A percentile compares a stretch with the other conserved stretches of the same genome.
These are phyloP conservation scores for Fraxinus excelsior DNA, from an alignment of 257 asterid genomes.

Conservation along the genomic window DNA sequence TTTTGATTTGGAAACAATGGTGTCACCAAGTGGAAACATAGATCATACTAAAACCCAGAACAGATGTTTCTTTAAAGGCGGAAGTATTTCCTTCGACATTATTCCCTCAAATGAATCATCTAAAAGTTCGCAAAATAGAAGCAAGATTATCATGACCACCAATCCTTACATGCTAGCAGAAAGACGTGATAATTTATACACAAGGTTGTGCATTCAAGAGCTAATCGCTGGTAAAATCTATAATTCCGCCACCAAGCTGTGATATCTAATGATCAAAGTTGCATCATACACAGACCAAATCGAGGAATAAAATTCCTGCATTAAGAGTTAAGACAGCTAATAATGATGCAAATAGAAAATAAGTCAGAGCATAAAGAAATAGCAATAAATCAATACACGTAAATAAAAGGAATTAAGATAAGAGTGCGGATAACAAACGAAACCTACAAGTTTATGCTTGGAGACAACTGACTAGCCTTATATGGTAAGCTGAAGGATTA, in stretches of 20 bases:
- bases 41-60: background rate
- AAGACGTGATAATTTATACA: background rate
- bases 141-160: slow-evolving; percentile 10
- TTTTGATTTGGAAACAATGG: slow-evolving; percentile 12
- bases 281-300: background rate
- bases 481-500: slow-evolving; percentile 65
- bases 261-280: slow-evolving; percentile 10
- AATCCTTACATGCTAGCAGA: slow-evolving; percentile 4
- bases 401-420: background rate
- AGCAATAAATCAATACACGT: background rate
- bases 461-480: slow-evolving; percentile 78
- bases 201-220: background rate
- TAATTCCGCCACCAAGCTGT: background rate
- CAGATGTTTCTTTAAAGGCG: background rate
- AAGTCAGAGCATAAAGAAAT: background rate
- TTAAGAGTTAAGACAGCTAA: background rate
- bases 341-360: background rate
- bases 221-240: background rate
- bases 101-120: background rate
- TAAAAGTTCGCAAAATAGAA: slow-evolving; percentile 17
- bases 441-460: slow-evolving; percentile 73
- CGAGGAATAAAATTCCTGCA: background rate
- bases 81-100: slow-evolving; percentile 6
- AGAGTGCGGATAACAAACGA: background rate
- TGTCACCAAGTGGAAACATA: slow-evolving; percentile 7